These are phyloP conservation scores for Tetramitus jugosus DNA, from an alignment of 208 protist genomes.

Conservation along the genomic window DNA sequence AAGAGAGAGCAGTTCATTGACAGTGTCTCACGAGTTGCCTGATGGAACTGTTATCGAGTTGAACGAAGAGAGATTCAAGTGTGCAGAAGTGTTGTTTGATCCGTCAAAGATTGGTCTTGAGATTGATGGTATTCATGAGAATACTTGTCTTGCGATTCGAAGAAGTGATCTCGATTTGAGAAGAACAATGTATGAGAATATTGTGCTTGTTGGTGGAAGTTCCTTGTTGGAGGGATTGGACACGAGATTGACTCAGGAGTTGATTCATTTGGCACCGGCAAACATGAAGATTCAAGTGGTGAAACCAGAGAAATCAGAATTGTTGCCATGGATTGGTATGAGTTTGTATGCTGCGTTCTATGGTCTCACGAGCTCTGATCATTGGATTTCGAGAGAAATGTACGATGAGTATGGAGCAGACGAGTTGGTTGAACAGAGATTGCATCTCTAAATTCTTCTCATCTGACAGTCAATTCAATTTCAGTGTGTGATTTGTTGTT, in stretches of 20 bases:
- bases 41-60: constrained; percentile 70
- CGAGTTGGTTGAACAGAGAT: too few relatives aligned
- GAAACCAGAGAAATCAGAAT: constrained; percentile 83
- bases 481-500: too few relatives aligned
- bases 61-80: constrained; percentile 71
- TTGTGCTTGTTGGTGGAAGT: not conserved
- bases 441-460: too few relatives aligned
- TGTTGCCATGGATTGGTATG: constrained; percentile 94
- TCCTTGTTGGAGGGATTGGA: not conserved
- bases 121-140: constrained; percentile 87
- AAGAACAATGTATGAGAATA: not conserved
- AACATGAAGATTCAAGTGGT: constrained; percentile 89
- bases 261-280: constrained; percentile 64
- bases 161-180: constrained; percentile 80
- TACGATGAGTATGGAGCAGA: constrained; percentile 67
- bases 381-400: constrained; percentile 56
- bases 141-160: constrained; percentile 90
- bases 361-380: not conserved
- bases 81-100: constrained; percentile 91
- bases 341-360: not conserved
- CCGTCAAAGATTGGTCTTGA: constrained; percentile 86
- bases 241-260: not conserved
- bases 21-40: constrained; percentile 60
- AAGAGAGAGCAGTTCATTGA: constrained; percentile 64
- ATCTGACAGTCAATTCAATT: too few relatives aligned